Base-by-base conservation (phyloP, 2,329 filamentous ascomycete species). In the Fusarium nurragi region DNA sequence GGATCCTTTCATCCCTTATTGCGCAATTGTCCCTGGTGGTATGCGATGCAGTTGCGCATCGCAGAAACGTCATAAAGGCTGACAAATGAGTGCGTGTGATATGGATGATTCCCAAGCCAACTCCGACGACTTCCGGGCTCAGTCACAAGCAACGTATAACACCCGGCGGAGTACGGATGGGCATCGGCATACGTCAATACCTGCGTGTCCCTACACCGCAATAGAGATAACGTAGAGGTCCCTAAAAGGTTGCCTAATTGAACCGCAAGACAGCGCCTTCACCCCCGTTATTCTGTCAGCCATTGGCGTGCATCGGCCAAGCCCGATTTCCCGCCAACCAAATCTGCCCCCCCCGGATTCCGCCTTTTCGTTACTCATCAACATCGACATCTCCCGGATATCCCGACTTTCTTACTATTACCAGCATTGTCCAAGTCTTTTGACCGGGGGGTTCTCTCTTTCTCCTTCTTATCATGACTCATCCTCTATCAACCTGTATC, bases 281-380 rank as follows among this genome's bases (percentile, higher is more conserved):
- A 61, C 49, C 26, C 61, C 14, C 9, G 8, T 37, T 50, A 62
- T 62, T 61, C 43, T 61, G 58, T 65, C 63, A 39, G 32, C 37
- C 50, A 45, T 67, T 66, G 45, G 51, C 55, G 16, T 70, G 68
- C 68, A 69, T 70, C 68, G 68, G 68, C 44, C 68, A 70, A 70
- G 48, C 67, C 67, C 65, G 67, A 57, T 58, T 51, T 62, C 56
- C 59, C 36, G 43, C 43, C 52, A 44, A 39, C 46, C 36, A 43
- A 49, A 34, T 34, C 58, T 63, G 59, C 57, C 51, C 51, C 43
- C 57, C 51, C 51, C 43, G 32, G 53, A 48, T 60, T 67, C 30
- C 57, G 34, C 62, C 25, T 8, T 11, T n/a, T n/a, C n/a, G n/a
- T 26, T 26, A 26, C 25, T 11, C 25, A 26, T 26, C 25, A 26